These are phyloP conservation scores for Schwanniomyces vanrijiae DNA, from an alignment of 805 yeast genomes.

Conservation along the genomic window DNA sequence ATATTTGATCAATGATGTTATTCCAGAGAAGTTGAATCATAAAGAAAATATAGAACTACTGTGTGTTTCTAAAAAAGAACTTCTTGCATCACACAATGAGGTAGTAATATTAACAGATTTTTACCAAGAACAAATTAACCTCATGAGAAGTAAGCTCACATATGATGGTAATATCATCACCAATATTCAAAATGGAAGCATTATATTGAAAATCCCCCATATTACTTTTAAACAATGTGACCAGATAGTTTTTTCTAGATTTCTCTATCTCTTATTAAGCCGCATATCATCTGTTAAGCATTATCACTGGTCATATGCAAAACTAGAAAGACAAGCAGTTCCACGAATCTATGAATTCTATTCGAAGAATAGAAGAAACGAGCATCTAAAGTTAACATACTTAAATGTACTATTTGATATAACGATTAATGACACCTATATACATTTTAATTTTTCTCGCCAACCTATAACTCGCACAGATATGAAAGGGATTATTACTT, in stretches of 20 bases:
- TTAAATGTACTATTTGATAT: constrained; percentile 22
- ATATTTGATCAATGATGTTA: constrained; percentile 20
- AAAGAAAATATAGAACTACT: not conserved
- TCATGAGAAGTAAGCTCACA: not conserved
- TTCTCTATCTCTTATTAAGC: constrained; percentile 24
- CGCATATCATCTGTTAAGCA: constrained; percentile 33
- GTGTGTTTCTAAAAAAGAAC: constrained; percentile 1
- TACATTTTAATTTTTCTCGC: constrained; percentile 14
- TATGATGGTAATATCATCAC: not conserved
- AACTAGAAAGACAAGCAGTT: constrained; percentile 29
- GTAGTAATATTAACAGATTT: constrained; percentile 2
- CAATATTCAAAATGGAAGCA: constrained; percentile 2
- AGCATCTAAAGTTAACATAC: constrained; percentile 14
- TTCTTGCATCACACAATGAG: constrained; percentile 1
- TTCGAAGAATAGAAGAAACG: not conserved
- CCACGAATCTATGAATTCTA: constrained; percentile 19
- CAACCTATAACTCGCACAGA: constrained; percentile 22
- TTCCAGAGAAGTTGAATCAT: constrained; percentile 12
- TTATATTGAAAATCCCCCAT: constrained; percentile 1
- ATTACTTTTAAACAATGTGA: not conserved
- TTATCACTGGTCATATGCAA: constrained; percentile 42
- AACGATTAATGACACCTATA: not conserved
- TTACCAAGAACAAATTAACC: constrained; percentile 4
- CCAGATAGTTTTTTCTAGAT: constrained; percentile 23
- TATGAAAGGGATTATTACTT: not conserved